Conservation (phyloP, 192 early-diverging fungal species). For the Coemansia guatemalensis region DNA sequence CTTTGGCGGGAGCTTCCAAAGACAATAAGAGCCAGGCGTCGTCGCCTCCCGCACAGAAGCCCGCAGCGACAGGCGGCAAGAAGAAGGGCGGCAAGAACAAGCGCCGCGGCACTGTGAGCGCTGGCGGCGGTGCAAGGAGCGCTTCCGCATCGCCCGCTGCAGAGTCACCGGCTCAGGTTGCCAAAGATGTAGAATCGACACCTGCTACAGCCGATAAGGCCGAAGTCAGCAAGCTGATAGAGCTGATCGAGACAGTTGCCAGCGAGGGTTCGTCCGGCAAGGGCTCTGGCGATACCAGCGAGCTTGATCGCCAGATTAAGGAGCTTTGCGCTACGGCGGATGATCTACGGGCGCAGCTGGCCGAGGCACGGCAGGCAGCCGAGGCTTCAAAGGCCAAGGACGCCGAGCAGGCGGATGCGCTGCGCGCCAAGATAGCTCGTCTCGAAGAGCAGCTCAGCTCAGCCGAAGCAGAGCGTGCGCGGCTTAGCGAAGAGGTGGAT, state of each 20-base stretch:
- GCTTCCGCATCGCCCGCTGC: constrained; percentile 18
- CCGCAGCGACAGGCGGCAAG: constrained; percentile 9
- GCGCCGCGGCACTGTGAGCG: constrained; percentile 24
- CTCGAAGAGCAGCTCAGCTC: background rate
- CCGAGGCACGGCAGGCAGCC: constrained; percentile 6
- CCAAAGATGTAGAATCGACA: constrained; percentile 7
- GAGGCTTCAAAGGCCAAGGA: constrained; percentile 2
- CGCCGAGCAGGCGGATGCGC: constrained; percentile 5
- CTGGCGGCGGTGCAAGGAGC: background rate
- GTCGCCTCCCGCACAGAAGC: constrained; percentile 7
- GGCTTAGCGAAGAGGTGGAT: constrained; percentile 2
- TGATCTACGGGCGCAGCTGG: constrained; percentile 12
- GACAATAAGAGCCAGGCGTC: background rate
- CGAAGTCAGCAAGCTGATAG: constrained; percentile 31
- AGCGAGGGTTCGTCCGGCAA: background rate
- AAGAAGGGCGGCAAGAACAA: constrained; percentile 39
- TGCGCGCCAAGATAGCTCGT: background rate
- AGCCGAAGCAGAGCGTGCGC: constrained; percentile 9
- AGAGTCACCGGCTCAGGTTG: background rate
- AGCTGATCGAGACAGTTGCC: constrained; percentile 25
- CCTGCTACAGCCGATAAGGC: background rate
- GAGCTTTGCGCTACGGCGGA: constrained; percentile 1
- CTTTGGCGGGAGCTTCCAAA: background rate
- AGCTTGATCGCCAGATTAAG: background rate
- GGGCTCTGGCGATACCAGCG: background rate